phyloP scores from a whole-genome alignment of 441 rosid genomes.

The Aquilaria agallochum region DNA sequence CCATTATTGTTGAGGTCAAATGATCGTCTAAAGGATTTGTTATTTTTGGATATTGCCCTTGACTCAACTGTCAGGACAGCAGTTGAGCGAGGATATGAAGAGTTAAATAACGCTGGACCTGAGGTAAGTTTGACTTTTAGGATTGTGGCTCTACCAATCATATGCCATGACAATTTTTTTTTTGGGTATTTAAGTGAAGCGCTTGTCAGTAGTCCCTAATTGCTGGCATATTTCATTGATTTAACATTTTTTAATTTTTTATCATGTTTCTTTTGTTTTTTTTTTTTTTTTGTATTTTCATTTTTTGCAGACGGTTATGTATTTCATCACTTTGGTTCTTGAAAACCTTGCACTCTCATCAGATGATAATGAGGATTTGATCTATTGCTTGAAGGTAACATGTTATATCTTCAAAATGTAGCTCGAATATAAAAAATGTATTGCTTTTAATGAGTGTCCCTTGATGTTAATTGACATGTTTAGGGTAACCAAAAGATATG shows the following conservation, averaged over 20 bases:
- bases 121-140: slow-evolving; percentile 40
- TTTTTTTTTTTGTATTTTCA: slow-evolving; percentile 13
- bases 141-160: too few species aligned
- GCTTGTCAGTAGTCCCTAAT: not conserved
- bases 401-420: slow-evolving; percentile 5
- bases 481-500: too few species aligned
- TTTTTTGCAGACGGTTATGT: slow-evolving; percentile 66
- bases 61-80: slow-evolving; percentile 92
- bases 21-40: slow-evolving; percentile 81
- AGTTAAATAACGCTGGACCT: slow-evolving; percentile 65
- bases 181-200: slow-evolving; percentile 9
- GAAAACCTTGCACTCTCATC: slow-evolving; percentile 90
- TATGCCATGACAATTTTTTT: too few species aligned
- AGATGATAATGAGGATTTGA: slow-evolving; percentile 86
- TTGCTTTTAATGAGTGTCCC: not conserved
- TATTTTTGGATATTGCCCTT: slow-evolving; percentile 86
- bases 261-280: slow-evolving; percentile 5
- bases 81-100: slow-evolving; percentile 87
- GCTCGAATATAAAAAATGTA: too few species aligned
- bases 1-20: slow-evolving; percentile 58
- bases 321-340: slow-evolving; percentile 70
- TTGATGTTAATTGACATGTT: too few species aligned
- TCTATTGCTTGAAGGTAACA: slow-evolving; percentile 78
- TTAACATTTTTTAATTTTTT: slow-evolving; percentile 9
- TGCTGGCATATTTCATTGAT: slow-evolving; percentile 5